phyloP scores from a whole-genome alignment of 345 rosid genomes.

The Boechera divaricarpa region DNA sequence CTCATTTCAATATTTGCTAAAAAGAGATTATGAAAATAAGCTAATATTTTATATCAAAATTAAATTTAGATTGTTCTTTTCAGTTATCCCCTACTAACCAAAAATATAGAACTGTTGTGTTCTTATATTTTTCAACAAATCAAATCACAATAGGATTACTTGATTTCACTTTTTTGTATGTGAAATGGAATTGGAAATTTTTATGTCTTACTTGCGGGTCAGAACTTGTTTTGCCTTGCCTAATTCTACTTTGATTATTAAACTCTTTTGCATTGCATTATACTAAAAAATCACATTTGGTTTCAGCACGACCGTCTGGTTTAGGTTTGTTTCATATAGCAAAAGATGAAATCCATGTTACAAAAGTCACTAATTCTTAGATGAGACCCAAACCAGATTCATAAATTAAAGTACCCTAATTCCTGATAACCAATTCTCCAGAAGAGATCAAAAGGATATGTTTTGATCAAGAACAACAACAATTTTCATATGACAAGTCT shows the following conservation, averaged over 20 bases:
- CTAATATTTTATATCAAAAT: neutral
- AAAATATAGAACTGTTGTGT: neutral
- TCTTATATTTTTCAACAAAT: neutral
- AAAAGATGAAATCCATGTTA: slow-evolving; percentile 11
- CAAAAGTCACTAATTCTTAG: slow-evolving; percentile 2
- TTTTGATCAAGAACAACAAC: slow-evolving; percentile 22
- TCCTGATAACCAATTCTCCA: slow-evolving; percentile 12
- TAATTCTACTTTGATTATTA: neutral
- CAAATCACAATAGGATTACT: neutral
- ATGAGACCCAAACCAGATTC: slow-evolving; percentile 16
- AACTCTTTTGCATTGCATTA: neutral
- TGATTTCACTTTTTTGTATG: neutral
- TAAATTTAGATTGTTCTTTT: neutral
- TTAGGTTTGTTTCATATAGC: neutral
- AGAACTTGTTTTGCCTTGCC: slow-evolving; percentile 21
- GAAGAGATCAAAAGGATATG: slow-evolving; percentile 7
- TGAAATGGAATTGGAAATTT: neutral
- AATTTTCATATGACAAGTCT: neutral
- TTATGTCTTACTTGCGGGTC: slow-evolving; percentile 14
- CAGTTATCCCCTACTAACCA: neutral
- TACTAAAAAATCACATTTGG: slow-evolving; percentile 2
- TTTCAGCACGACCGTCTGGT: neutral
- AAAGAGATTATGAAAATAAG: neutral
- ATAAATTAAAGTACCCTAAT: slow-evolving; percentile 18
- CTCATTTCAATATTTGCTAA: neutral